Evolutionary conservation across 495 filamentous ascomycete species (phyloP).

Genomic region (Lophiotrema nucula): DNA sequence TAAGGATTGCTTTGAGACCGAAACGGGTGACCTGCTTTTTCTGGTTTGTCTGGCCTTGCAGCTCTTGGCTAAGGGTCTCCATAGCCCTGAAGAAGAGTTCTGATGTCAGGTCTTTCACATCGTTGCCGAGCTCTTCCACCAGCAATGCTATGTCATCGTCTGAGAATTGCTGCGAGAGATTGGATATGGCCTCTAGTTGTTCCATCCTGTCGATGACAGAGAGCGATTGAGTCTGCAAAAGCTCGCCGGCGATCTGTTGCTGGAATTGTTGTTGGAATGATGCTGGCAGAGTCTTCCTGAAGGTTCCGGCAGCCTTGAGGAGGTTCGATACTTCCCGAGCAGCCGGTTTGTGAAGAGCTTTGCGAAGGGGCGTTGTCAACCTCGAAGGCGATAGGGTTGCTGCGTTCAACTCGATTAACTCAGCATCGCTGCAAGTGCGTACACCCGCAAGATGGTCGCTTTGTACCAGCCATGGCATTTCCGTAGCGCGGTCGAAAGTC

Average conservation of each 20-base stretch:
- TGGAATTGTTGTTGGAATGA: conserved; percentile 20
- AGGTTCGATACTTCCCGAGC: conserved; percentile 15
- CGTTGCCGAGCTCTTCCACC: conserved; percentile 46
- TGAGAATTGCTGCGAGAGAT: conserved; percentile 69
- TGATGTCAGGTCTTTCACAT: conserved; percentile 55
- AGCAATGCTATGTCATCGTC: conserved; percentile 63
- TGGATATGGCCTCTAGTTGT: conserved; percentile 66
- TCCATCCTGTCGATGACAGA: conserved; percentile 69
- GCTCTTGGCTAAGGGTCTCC: conserved; percentile 30
- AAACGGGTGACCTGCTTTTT: conserved; percentile 49
- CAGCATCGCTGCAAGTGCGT: conserved; percentile 73
- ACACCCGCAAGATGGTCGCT: conserved; percentile 76
- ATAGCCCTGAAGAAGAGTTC: conserved; percentile 54
- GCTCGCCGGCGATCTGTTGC: conserved; percentile 48
- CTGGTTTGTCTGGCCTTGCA: conserved; percentile 41
- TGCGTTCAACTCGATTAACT: conserved; percentile 63
- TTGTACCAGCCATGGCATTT: conserved; percentile 78
- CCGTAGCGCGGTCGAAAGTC: conserved; percentile 64
- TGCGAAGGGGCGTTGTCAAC: conserved; percentile 7
- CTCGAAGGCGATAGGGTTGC: conserved; percentile 15
- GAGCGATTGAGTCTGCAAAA: conserved; percentile 65
- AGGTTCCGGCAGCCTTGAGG: conserved; percentile 25
- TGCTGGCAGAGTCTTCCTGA: conserved; percentile 15
- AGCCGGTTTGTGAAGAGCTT: conserved; percentile 4
- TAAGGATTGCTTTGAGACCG: conserved; percentile 69